These are phyloP conservation scores for Phaeosphaeria sp. DNA, from an alignment of 2,329 filamentous ascomycete genomes.

Conservation along the genomic window DNA sequence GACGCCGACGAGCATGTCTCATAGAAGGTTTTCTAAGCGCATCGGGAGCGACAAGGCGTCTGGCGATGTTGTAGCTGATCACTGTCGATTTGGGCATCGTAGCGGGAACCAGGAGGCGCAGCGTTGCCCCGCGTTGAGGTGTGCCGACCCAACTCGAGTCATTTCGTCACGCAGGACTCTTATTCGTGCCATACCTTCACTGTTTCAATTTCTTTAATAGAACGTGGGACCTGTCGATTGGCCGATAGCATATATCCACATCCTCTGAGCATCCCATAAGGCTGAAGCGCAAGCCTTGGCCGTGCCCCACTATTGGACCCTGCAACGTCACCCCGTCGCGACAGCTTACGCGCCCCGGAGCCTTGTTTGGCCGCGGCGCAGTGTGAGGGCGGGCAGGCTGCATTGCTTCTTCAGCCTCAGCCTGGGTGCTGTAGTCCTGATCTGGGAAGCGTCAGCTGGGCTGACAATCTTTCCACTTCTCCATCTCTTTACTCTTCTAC, in stretches of 20 bases:
- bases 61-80: conserved; percentile 4
- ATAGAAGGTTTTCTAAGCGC: neutral
- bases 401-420: neutral
- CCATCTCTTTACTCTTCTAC: neutral
- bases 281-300: conserved; percentile 1
- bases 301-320: conserved; percentile 23
- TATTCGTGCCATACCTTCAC: neutral
- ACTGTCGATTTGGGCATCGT: conserved; percentile 5
- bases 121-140: conserved; percentile 15
- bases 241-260: no score
- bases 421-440: neutral
- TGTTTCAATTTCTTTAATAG: no score
- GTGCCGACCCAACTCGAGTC: neutral
- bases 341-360: conserved; percentile 20
- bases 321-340: conserved; percentile 20
- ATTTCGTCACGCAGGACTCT: neutral
- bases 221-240: no score
- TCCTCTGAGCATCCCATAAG: neutral
- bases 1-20: no score
- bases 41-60: neutral
- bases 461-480: neutral
- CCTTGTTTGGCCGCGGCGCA: conserved; percentile 16
- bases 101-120: conserved; percentile 17
- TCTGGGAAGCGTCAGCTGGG: neutral
- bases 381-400: neutral